Percentiles rank a stretch among this genome's conserved stretches.
phyloP scores from a whole-genome alignment of 2,329 filamentous ascomycete genomes.

The Fusarium nisikadoi region DNA sequence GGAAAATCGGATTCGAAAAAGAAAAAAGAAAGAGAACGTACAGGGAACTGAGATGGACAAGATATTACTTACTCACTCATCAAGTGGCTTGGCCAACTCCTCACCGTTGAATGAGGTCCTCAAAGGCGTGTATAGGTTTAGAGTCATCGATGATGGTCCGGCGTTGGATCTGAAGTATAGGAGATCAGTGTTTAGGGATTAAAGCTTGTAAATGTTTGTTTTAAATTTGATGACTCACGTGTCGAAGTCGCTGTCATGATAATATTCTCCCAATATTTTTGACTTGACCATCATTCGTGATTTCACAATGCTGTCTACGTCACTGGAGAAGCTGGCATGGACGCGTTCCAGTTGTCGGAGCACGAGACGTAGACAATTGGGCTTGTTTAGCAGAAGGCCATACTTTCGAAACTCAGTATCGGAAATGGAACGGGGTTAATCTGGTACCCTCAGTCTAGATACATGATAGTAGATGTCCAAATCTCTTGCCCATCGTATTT shows the following conservation, averaged over 20 bases:
- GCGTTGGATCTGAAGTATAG: conserved; percentile 51
- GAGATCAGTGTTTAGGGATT: conserved; percentile 27
- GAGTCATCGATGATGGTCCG: conserved; percentile 54
- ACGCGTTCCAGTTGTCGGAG: background rate
- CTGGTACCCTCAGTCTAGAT: background rate
- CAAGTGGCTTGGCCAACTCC: conserved; percentile 18
- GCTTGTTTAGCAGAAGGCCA: background rate
- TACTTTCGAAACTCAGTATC: background rate
- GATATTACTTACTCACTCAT: background rate
- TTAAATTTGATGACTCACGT: background rate
- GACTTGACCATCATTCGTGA: background rate
- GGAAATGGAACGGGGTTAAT: background rate
- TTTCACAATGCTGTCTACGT: background rate
- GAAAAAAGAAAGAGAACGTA: conserved; percentile 20
- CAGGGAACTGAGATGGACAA: conserved; percentile 34
- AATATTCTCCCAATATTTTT: background rate
- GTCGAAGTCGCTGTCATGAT: background rate
- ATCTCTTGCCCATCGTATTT: background rate
- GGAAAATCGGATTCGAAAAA: conserved; percentile 24
- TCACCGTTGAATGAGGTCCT: conserved; percentile 22
- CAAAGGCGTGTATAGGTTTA: conserved; percentile 49
- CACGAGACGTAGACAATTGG: background rate
- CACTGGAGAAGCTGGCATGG: background rate
- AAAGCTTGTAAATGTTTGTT: conserved; percentile 19
- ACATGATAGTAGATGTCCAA: conserved; percentile 1